Conservation (phyloP, 2,329 filamentous ascomycete genomes). For the Epichloe brachyelytri region DNA sequence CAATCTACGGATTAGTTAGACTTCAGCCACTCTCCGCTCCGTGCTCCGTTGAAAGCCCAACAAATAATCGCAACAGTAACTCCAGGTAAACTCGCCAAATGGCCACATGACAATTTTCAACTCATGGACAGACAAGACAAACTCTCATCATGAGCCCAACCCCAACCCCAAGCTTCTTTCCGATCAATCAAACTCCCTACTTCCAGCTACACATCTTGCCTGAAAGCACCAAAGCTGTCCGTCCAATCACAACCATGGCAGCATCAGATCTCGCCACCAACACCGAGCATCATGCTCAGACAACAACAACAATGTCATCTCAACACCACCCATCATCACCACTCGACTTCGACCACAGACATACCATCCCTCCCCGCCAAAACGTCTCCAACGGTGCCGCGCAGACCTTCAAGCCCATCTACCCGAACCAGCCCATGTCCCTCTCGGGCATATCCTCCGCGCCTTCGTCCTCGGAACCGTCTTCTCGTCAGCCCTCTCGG, state of each 20-base stretch:
- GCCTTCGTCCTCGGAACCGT: constrained; percentile 40
- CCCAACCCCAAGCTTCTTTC: too few relatives aligned
- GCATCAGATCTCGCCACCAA: not conserved
- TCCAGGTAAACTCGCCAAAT: too few relatives aligned
- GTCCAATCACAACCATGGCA: not conserved
- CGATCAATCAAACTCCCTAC: too few relatives aligned
- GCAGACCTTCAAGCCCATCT: constrained; percentile 11
- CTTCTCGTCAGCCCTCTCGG: constrained; percentile 24
- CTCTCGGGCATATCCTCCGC: constrained; percentile 47
- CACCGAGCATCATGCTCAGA: not conserved
- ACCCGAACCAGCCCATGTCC: constrained; percentile 38
- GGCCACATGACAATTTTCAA: not conserved
- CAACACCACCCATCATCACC: not conserved
- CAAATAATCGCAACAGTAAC: not conserved
- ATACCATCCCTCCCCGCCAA: not conserved
- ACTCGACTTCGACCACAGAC: constrained; percentile 1
- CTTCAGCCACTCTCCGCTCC: not conserved
- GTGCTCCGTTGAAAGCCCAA: not conserved
- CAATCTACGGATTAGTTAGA: not conserved
- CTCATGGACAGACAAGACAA: not conserved
- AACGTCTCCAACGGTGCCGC: not conserved
- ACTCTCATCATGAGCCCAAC: too few relatives aligned
- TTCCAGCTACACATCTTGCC: too few relatives aligned
- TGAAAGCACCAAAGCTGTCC: not conserved
- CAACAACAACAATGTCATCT: not conserved